Conservation (phyloP, 768 basidiomycete species). For the Saitozyma sp. region DNA sequence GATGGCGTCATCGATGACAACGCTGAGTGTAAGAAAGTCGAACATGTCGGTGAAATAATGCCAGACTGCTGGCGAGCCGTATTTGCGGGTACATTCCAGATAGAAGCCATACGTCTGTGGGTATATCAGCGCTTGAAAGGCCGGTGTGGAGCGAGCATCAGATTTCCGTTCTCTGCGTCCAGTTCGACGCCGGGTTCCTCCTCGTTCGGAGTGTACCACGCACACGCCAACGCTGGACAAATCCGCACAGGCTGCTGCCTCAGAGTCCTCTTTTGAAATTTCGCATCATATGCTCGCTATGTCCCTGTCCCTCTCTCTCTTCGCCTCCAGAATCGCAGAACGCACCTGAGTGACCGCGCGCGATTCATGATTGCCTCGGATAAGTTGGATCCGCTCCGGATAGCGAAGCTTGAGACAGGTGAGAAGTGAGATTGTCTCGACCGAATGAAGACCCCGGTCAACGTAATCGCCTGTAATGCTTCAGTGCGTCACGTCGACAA, state of each 20-base stretch:
- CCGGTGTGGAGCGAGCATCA: constrained; percentile 22
- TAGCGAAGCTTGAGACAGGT: constrained; percentile 96
- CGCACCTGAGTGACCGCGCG: constrained; percentile 95
- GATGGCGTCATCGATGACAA: constrained; percentile 98
- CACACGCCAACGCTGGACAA: constrained; percentile 7
- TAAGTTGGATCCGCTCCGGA: constrained; percentile 92
- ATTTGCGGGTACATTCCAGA: constrained; percentile 95
- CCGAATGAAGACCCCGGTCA: constrained; percentile 94
- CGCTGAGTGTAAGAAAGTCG: constrained; percentile 94
- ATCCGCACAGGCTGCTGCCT: constrained; percentile 13
- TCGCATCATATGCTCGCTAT: constrained; percentile 32
- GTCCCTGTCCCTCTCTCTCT: neutral
- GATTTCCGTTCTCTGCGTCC: constrained; percentile 48
- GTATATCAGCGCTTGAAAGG: constrained; percentile 15
- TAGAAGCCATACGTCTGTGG: constrained; percentile 96
- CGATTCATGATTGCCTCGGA: constrained; percentile 96
- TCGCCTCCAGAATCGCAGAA: constrained; percentile 15
- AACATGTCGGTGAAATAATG: constrained; percentile 99
- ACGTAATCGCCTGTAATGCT: constrained; percentile 83
- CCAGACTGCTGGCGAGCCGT: constrained; percentile 94
- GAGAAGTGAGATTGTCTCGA: constrained; percentile 95
- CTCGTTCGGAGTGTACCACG: constrained; percentile 35
- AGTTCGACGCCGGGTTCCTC: constrained; percentile 33
- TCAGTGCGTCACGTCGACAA: neutral
- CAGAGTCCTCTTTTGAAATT: constrained; percentile 48